Base-by-base conservation (phyloP, 1,284 basidiomycete species). In the Ceratobasidium sp. region DNA sequence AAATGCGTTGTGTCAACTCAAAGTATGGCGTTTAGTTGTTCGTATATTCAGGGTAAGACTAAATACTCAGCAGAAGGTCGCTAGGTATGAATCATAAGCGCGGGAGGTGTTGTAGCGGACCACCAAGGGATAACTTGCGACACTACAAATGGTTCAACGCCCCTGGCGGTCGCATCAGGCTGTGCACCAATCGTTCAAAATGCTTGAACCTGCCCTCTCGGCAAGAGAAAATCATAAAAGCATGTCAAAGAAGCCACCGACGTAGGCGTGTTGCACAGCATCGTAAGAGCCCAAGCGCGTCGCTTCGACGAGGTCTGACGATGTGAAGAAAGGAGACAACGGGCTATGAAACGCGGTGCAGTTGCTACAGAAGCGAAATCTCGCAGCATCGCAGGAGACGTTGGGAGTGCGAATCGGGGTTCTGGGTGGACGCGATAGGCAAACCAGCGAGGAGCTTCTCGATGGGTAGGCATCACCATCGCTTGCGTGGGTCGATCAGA, bases 21-120 rank as follows among this genome's bases (percentile, higher is more conserved):
- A 88, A 79, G 77, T 89, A 89, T 9, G 84, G 78, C 0, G 81
- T 79, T 77, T 89, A 88, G 76, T 89, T 62, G 32, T 83, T 85
- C 55, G 88, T 76, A 69, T 85, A 84, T 28, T 80, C 76, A 26
- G 80, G 81, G 75, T 86, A 86, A 73, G 81, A 80, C 26, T 83
- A 43, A 44, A 76, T 72, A 21, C 85, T 85, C 57, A 83, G 76
- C 0, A 76, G 70, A 71, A 84, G 77, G 76, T 84, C 83, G 61
- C 84, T 84, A 74, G 35, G 11, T 47, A 0, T 2, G 14, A 18
- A 8, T 23, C 59, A 30, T 23, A 4, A n/a, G 4, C 35, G n/a
- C n/a, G n/a, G n/a, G 11, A 38, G 11, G 35, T 38, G 35, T 38
- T n/a, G 32, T 47, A 28, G 14, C 23, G 1, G 6, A 30, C 52